Evolutionary conservation across 169 alveolate species (phyloP), one percentile per base, ranked within the genome.

Genomic region (Theileria equi): DNA sequence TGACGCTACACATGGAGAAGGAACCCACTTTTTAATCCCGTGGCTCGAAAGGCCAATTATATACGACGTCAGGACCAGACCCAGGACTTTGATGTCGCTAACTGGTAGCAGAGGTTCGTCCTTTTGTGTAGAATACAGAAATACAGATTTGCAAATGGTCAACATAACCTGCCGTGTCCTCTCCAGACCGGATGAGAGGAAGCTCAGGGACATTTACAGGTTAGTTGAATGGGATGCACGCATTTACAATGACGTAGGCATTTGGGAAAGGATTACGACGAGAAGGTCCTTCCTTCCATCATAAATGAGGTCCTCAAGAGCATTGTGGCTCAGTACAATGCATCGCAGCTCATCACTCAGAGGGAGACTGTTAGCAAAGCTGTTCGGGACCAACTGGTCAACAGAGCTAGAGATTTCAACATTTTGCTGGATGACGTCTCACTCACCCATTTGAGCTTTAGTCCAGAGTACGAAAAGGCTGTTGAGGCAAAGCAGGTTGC

Each of bases 401-500:
- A 93, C 59, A 87, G 99, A 65, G 98, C 98, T 16, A 86, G 83
- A 34, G 96, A 93, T 65, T 96, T 96, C 93, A 93, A 92, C 79
- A 94, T 96, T 50, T 85, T 94, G 23, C 90, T 96, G 21, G 98
- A 96, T 67, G 98, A 96, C 83, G 97, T 95, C 48, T 93, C 99
- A 13, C 88, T 96, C 84, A 93, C 96, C n/a, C 96, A 92, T 77
- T 54, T 92, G 47, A 89, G 92, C 81, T 92, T 92, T 88, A 82
- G 94, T 23, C 94, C 90, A 17, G 96, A 91, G 66, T 92, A 91
- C 63, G 97, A 92, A 64, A 90, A 91, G 77, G 99, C 99, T 1
- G 97, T 95, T 36, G 99, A 96, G 89, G 93, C 98, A 29, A 96
- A 96, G 86, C 97, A 96, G 82, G 98, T 96, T 13, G 99, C 99